Percentiles rank a stretch among this genome's conserved stretches.
Conservation (phyloP, 257 asterid genomes). For the Nicotiana tomentosiformis region DNA sequence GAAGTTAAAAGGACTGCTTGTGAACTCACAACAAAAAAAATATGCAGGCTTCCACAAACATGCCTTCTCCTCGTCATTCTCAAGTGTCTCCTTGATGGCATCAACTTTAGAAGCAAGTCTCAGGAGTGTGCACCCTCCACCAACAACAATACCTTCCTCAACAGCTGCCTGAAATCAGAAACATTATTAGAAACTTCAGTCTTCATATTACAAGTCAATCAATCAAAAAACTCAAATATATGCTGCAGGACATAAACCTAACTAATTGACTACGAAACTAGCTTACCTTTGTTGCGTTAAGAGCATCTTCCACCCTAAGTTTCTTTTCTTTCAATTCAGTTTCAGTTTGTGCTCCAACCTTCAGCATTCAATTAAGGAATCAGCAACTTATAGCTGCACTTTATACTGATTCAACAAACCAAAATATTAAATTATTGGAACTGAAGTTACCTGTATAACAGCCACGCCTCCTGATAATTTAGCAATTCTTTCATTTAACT, state of each 20-base stretch:
- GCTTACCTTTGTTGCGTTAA: conserved; percentile 88
- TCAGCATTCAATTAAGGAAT: conserved; percentile 13
- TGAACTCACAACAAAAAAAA: not conserved
- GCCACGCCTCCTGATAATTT: conserved; percentile 98
- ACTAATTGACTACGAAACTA: not conserved
- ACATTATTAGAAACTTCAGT: not conserved
- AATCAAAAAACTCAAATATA: not conserved
- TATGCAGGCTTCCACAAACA: not conserved
- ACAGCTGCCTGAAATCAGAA: conserved; percentile 76
- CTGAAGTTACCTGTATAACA: conserved; percentile 72
- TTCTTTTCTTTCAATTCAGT: conserved; percentile 95
- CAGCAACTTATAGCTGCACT: not conserved
- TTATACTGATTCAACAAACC: not conserved
- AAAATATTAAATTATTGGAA: not conserved
- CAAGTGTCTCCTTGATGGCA: conserved; percentile 74
- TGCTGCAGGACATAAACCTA: not conserved
- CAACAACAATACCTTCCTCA: conserved; percentile 98
- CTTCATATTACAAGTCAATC: not conserved
- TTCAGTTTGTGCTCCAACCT: conserved; percentile 99
- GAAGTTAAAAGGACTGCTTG: not conserved
- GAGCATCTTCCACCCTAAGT: conserved; percentile 98
- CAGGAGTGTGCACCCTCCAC: conserved; percentile 91
- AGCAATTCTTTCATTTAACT: conserved; percentile 84
- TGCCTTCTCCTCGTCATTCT: conserved; percentile 90
- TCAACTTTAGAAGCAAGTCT: conserved; percentile 89